Evolutionary conservation across 352 stramenopile species (phyloP).

Genomic region (Pythium phragmiticola): DNA sequence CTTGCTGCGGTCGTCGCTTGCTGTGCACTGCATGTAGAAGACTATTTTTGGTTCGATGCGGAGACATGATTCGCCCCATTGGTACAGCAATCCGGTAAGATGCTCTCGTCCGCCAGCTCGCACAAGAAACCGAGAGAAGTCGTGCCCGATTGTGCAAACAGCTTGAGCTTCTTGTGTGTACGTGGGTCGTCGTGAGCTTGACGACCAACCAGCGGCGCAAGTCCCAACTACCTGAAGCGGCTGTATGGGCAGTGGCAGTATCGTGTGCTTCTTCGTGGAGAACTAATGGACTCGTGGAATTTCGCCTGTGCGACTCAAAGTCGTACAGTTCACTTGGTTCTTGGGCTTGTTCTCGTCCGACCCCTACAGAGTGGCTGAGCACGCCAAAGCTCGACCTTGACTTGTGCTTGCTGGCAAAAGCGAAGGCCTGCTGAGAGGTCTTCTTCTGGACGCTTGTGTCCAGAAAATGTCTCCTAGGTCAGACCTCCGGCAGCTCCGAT

Average conservation of each 20-base stretch:
- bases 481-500: background rate
- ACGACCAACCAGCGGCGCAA: background rate
- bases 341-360: slow-evolving; percentile 37
- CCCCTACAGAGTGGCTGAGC: background rate
- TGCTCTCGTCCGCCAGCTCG: too few species aligned
- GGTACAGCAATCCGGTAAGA: too few species aligned
- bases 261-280: slow-evolving; percentile 34
- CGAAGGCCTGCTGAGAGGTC: too few species aligned
- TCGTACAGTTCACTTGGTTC: slow-evolving; percentile 53
- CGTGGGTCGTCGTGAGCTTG: slow-evolving; percentile 36
- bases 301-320: slow-evolving; percentile 18
- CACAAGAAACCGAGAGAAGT: background rate
- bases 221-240: slow-evolving; percentile 6
- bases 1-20: too few species aligned
- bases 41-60: too few species aligned
- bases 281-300: slow-evolving; percentile 23
- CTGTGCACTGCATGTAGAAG: too few species aligned
- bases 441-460: too few species aligned
- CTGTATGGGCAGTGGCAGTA: slow-evolving; percentile 41
- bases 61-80: too few species aligned
- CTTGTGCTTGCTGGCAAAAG: too few species aligned
- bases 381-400: too few species aligned
- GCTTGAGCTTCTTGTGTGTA: slow-evolving; percentile 25
- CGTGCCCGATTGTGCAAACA: background rate
- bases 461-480: background rate